Evolutionary conservation across 2,329 filamentous ascomycete species (phyloP).

Genomic region (Pseudogymnoascus sp.): DNA sequence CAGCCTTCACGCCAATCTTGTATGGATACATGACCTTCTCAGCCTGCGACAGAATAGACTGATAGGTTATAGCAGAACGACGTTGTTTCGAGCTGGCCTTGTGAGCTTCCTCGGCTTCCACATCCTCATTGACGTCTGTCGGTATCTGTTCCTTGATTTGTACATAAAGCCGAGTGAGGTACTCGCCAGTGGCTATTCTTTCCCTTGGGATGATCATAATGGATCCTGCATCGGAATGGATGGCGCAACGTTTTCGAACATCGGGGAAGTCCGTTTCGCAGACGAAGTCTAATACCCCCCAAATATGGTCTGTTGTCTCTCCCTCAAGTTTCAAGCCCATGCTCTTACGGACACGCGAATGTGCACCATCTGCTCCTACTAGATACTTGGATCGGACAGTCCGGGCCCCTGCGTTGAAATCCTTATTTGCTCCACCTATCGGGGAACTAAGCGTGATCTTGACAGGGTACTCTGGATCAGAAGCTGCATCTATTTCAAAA

Average conservation of each 20-base stretch:
- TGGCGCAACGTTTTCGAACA: conserved; percentile 47
- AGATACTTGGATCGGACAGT: conserved; percentile 53
- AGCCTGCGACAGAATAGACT: conserved; percentile 60
- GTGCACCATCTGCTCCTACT: conserved; percentile 51
- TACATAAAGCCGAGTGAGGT: conserved; percentile 54
- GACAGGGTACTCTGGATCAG: conserved; percentile 31
- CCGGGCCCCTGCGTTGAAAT: conserved; percentile 45
- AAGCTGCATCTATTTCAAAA: conserved; percentile 27
- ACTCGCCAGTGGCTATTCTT: conserved; percentile 28
- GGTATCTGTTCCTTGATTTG: conserved; percentile 38
- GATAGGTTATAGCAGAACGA: conserved; percentile 38
- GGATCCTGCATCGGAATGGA: conserved; percentile 46
- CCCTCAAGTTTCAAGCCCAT: conserved; percentile 49
- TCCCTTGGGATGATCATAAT: conserved; percentile 56
- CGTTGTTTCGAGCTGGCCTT: conserved; percentile 25
- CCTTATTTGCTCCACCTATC: conserved; percentile 37
- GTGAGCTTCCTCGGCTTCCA: conserved; percentile 19
- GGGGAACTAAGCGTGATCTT: conserved; percentile 8
- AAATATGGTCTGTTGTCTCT: conserved; percentile 48
- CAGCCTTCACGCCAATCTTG: conserved; percentile 52
- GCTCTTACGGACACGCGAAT: conserved; percentile 41
- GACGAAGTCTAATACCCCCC: conserved; percentile 46
- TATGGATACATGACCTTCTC: conserved; percentile 51
- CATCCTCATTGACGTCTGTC: conserved; percentile 27
- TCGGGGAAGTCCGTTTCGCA: conserved; percentile 44